Base-by-base conservation (phyloP, 306 rosid species). In the Begonia peltatifolia region DNA sequence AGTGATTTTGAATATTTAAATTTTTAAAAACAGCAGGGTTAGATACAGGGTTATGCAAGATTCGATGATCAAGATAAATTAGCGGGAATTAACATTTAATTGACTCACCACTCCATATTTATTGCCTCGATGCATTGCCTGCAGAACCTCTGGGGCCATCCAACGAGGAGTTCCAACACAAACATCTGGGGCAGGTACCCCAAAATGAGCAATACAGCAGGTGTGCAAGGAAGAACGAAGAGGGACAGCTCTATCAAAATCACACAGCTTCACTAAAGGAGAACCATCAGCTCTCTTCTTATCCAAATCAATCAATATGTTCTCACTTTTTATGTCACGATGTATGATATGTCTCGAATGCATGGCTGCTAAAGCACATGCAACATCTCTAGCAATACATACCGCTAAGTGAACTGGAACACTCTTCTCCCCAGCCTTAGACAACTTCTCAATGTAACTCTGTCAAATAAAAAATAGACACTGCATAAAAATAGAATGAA, bases 111-210 rank as follows among this genome's bases (percentile, higher is more conserved):
- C 66, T 71, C 99, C 96, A 75, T 92, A 92, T 38, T 63, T 17
- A 15, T 44, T 68, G 10, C 46, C 62, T 54, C 82, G 35, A 62
- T 83, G 79, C 94, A 86, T 87, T 42, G 94, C 74, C 64, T 22
- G 87, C 76, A 92, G 60, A 59, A 86, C 99, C 74, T 92, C 99
- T 36, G 96, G 96, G 64, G 99, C 96, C 96, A 92, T 86, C 99
- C 99, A 92, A 23, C 87, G 81, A 59, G 96, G 99, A 6, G 99
- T 92, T 58, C 99, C 99, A 58, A 82, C 88, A 74, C 99, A 86
- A 51, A 79, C 74, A 66, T 70, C 72, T 44, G 96, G 76, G 52
- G 86, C 80, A 61, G 88, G 94, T 48, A 81, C 60, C 63, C 99
- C 99, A 47, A 70, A 41, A 47, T 92, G 99, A 30, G 93, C 88